A percentile compares a stretch with the other conserved stretches of the same genome.
Evolutionary conservation across 1,139 yeast genomes (phyloP).

Genomic region (Wickerhamiella pararugosa): DNA sequence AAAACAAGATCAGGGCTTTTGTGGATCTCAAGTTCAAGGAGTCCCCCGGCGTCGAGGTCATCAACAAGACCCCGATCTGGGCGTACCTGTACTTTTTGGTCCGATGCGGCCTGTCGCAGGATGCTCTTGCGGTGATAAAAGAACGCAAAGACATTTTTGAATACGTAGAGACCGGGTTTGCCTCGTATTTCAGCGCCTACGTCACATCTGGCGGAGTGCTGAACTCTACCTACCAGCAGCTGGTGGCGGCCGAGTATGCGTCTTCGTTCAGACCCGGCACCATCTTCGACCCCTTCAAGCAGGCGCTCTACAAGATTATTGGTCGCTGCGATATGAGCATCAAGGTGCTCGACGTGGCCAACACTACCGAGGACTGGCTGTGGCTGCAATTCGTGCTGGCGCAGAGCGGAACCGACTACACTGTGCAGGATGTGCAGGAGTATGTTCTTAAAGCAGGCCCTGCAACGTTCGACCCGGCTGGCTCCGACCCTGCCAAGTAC

Average conservation of each 20-base stretch:
- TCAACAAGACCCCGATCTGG: constrained; percentile 86
- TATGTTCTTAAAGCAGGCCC: constrained; percentile 61
- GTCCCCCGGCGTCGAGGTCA: constrained; percentile 33
- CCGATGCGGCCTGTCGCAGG: constrained; percentile 68
- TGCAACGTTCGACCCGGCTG: constrained; percentile 46
- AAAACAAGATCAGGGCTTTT: constrained; percentile 57
- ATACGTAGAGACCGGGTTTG: constrained; percentile 75
- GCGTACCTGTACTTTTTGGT: constrained; percentile 71
- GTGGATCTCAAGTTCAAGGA: constrained; percentile 32
- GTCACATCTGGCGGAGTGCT: constrained; percentile 43
- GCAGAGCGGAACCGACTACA: constrained; percentile 43
- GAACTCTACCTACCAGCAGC: constrained; percentile 52
- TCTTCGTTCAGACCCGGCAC: constrained; percentile 62
- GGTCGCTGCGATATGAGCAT: constrained; percentile 75
- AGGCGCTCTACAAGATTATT: constrained; percentile 76
- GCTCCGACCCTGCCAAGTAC: constrained; percentile 52
- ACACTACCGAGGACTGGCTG: constrained; percentile 89
- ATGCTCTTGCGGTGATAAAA: constrained; percentile 49
- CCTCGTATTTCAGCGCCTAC: constrained; percentile 60
- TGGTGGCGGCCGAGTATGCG: constrained; percentile 67
- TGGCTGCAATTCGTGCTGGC: constrained; percentile 82
- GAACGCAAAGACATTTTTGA: constrained; percentile 48
- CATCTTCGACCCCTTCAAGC: constrained; percentile 74
- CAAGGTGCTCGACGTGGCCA: constrained; percentile 57
- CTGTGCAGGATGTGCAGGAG: constrained; percentile 59